Conservation (phyloP, 2,329 filamentous ascomycete genomes). For the Penicillium sp. region DNA sequence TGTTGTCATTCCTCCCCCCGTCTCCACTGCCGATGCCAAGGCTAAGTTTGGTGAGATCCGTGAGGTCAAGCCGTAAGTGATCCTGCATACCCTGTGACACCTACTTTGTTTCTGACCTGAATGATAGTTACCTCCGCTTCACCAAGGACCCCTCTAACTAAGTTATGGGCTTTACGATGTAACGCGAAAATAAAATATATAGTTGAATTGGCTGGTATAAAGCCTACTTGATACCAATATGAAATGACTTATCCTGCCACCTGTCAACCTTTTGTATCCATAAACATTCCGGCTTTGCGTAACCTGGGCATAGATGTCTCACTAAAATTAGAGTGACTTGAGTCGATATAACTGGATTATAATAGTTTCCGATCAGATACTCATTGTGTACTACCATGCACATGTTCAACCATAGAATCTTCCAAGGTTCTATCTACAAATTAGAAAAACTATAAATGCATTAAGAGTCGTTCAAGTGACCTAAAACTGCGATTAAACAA, state of each 20-base stretch:
- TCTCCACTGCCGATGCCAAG: conserved; percentile 82
- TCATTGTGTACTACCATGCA: neutral
- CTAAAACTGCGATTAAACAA: neutral
- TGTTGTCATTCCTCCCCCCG: conserved; percentile 82
- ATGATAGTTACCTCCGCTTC: conserved; percentile 40
- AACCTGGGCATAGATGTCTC: neutral
- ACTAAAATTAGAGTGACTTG: neutral
- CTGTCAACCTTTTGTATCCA: neutral
- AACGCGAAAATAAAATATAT: conserved; percentile 12
- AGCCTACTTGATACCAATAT: conserved; percentile 23
- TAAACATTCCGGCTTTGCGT: neutral
- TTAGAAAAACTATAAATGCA: no score
- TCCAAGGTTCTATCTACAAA: neutral
- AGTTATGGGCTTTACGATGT: conserved; percentile 16
- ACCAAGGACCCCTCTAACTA: conserved; percentile 37
- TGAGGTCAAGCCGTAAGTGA: conserved; percentile 58
- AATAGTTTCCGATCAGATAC: neutral
- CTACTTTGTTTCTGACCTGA: conserved; percentile 5
- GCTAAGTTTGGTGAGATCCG: conserved; percentile 77
- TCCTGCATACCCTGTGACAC: neutral
- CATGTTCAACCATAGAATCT: neutral
- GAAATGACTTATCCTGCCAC: conserved; percentile 14
- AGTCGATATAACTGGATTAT: neutral
- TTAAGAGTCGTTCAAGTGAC: neutral
- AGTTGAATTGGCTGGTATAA: conserved; percentile 6